Base-by-base conservation (phyloP, 192 early-diverging fungal species). In the Funneliformis mosseae region DNA sequence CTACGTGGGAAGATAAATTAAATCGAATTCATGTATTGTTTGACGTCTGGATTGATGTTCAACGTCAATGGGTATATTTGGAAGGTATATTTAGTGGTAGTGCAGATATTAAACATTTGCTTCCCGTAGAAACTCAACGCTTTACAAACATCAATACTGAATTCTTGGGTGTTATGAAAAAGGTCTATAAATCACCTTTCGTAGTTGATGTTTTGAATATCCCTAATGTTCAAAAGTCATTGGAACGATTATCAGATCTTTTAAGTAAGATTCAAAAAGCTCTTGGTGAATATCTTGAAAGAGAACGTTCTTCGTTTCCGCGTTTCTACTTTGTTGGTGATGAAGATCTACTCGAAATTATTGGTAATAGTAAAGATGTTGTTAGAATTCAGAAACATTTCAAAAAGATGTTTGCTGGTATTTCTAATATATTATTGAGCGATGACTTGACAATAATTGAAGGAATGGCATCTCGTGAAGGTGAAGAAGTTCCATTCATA, bases 291-390 rank as follows among this genome's bases (percentile, higher is more conserved):
- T 99, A 99, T 80, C 82, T 99, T 77, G 98, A 99, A 83, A 91
- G 96, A 70, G 96, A 99, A 85, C 93, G 98, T 71, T 91, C 96
- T 16, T 91, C 95, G 3, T 99, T 99, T 89, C 97, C 98, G 43
- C 94, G 98, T 12, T 99, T 99, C 90, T 99, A 99, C 90, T 99
- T 99, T 93, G 96, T 99, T 43, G 98, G 97, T 84, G 98, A 99
- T 83, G 98, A 99, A 86, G 98, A 99, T 88, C 82, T 99, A 87
- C 92, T 99, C n/a, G 97, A 99, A 88, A 98, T 99, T 77, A 96
- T 99, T 78, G 98, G 98, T 82, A 99, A 99, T 84, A 91, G 93
- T 82, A 97, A 98, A 84, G 97, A 99, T 80, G 92, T 99, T 64
- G 83, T 91, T 25, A 92, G 97, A 50, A 97, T 99, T 79, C 97